These are phyloP conservation scores for Trifolium pratense DNA, from an alignment of 306 rosid species.

Conservation along the genomic window DNA sequence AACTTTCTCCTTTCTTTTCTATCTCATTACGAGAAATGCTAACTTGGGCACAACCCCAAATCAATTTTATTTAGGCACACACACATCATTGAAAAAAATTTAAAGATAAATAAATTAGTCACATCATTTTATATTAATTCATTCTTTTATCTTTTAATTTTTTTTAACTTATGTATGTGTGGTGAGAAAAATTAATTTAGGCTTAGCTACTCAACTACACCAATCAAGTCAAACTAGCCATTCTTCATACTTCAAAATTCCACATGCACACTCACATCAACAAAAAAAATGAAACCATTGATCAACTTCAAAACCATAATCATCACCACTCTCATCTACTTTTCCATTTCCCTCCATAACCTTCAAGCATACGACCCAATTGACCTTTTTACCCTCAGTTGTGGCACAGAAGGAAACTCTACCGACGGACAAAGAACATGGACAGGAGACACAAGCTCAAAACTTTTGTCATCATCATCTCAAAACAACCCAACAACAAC, in stretches of 20 bases:
- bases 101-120: too few species aligned
- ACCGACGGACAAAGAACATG: constrained; percentile 37
- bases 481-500: not conserved
- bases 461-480: not conserved
- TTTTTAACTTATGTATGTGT: too few species aligned
- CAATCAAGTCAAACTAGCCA: constrained; percentile 17
- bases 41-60: too few species aligned
- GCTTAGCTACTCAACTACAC: not conserved
- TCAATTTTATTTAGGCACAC: too few species aligned
- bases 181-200: too few species aligned
- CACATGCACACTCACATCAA: not conserved
- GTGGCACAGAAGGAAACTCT: constrained; percentile 47
- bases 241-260: not conserved
- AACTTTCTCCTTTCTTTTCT: not conserved
- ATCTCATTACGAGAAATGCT: too few species aligned
- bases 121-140: too few species aligned
- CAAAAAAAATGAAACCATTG: constrained; percentile 15
- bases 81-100: too few species aligned
- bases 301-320: not conserved
- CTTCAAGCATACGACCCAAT: constrained; percentile 42
- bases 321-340: constrained; percentile 1
- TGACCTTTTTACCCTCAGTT: constrained; percentile 40
- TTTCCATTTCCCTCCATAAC: constrained; percentile 2
- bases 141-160: too few species aligned
- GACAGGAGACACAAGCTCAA: constrained; percentile 45